Conservation (phyloP, 441 rosid species). For the Adansonia gregorii region DNA sequence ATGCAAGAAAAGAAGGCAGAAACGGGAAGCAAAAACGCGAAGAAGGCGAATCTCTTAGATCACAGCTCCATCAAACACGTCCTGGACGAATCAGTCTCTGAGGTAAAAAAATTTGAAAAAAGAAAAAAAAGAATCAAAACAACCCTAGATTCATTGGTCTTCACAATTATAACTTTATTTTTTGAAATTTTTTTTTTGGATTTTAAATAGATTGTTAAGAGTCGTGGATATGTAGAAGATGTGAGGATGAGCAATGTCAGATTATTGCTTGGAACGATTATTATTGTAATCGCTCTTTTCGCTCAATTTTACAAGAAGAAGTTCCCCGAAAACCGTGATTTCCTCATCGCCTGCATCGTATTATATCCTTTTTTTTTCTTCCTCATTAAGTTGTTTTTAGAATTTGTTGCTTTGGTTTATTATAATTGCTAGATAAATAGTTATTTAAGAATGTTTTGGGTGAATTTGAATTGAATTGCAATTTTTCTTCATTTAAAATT, state of each 20-base stretch:
- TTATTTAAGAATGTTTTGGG: background rate
- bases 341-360: conserved; percentile 79
- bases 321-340: conserved; percentile 86
- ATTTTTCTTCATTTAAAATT: background rate
- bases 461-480: conserved; percentile 4
- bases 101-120: conserved; percentile 45
- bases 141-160: conserved; percentile 31
- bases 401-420: conserved; percentile 19
- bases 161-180: background rate
- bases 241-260: conserved; percentile 83
- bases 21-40: conserved; percentile 56
- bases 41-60: conserved; percentile 87
- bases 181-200: background rate
- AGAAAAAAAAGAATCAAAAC: conserved; percentile 17
- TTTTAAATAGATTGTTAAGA: conserved; percentile 60
- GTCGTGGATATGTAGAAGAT: conserved; percentile 83
- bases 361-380: conserved; percentile 72
- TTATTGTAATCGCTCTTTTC: conserved; percentile 73
- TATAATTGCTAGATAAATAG: background rate
- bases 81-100: conserved; percentile 88
- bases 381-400: background rate
- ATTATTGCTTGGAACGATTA: conserved; percentile 65
- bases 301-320: conserved; percentile 98
- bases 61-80: conserved; percentile 91
- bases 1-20: conserved; percentile 62